Base-by-base conservation (phyloP, 768 basidiomycete genomes). In the Boletus rubroflammeus region DNA sequence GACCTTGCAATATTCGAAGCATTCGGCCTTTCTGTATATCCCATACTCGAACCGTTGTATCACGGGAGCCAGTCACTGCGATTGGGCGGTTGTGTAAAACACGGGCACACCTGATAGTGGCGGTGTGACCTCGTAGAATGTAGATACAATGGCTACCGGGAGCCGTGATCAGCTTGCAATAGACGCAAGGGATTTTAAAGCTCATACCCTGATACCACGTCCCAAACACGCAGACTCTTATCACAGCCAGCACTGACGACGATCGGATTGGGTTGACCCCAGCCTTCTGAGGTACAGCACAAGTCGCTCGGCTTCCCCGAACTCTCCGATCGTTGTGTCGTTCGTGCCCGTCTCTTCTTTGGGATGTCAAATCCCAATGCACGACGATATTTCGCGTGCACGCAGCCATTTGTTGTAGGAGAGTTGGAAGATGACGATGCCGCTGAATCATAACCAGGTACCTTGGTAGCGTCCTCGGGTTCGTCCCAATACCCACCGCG, bases 191-290 rank as follows among this genome's bases (percentile, higher is more conserved):
- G 15, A 28, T 7, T 0, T 17, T 11, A 31, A 38, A 23, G 17
- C 3, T 66, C 84, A 45, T 64, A 95, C 88, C 94, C 94, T 17
- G 89, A 84, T 47, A 81, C 78, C 7, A 88, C 82, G 65, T 97
- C 93, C 95, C 95, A 98, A 0, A 99, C 91, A 34, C 88, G 78
- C n/a, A 99, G 73, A 42, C 83, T 81, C 61, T 94, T 88, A 66
- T 99, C 96, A 63, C 96, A 97, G 5, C 94, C 95, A 1, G 91
- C 95, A 55, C 88, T 93, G 23, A 98, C 88, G 19, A 96, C 83
- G 6, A 97, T 74, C 7, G 91, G 76, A 46, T 83, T 82, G 2
- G 84, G 82, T 66, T 95, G 90, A 0, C 95, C 94, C 91, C 93
- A 98, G 1, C 96, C 96, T 49, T 83, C 78, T 0, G 88, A 86